Evolutionary conservation across 352 stramenopile genomes (phyloP).

Genomic region (Blastocystis sp.): DNA sequence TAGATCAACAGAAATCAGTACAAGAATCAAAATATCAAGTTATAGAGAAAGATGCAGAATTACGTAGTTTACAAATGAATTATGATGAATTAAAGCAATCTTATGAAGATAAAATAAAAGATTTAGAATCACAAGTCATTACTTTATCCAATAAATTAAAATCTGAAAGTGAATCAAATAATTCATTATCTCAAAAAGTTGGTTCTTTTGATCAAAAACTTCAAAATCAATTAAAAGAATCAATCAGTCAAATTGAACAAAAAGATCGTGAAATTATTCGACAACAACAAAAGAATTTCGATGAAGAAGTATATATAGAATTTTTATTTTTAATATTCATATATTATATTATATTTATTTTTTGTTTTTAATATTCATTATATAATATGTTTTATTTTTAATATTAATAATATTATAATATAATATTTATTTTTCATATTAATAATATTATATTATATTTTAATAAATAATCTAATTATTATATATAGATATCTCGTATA

Average conservation of each 20-base stretch:
- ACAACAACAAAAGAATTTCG: conserved; percentile 31
- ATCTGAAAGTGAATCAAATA: conserved; percentile 6
- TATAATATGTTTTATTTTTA: too few relatives aligned
- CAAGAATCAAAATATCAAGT: conserved; percentile 19
- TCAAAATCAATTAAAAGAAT: background rate
- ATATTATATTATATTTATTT: too few relatives aligned
- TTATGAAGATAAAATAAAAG: too few relatives aligned
- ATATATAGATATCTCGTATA: conserved; percentile 3
- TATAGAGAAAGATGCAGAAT: conserved; percentile 27
- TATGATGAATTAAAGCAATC: conserved; percentile 9
- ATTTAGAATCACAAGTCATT: conserved; percentile 7
- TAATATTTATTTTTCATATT: too few relatives aligned
- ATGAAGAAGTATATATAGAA: conserved; percentile 4
- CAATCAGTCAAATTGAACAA: conserved; percentile 27
- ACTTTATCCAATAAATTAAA: conserved; percentile 23
- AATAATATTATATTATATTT: too few relatives aligned
- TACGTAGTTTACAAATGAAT: conserved; percentile 4
- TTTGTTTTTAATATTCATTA: too few relatives aligned
- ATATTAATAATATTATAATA: too few relatives aligned
- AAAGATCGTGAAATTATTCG: conserved; percentile 36
- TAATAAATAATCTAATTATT: background rate
- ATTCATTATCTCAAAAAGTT: conserved; percentile 11
- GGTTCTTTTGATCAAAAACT: conserved; percentile 19
- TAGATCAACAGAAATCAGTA: conserved; percentile 6
- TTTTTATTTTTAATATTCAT: too few relatives aligned